A percentile compares a stretch with the other conserved stretches of the same genome.
Conservation (phyloP, 805 yeast species). For the Starmerella bombicola region DNA sequence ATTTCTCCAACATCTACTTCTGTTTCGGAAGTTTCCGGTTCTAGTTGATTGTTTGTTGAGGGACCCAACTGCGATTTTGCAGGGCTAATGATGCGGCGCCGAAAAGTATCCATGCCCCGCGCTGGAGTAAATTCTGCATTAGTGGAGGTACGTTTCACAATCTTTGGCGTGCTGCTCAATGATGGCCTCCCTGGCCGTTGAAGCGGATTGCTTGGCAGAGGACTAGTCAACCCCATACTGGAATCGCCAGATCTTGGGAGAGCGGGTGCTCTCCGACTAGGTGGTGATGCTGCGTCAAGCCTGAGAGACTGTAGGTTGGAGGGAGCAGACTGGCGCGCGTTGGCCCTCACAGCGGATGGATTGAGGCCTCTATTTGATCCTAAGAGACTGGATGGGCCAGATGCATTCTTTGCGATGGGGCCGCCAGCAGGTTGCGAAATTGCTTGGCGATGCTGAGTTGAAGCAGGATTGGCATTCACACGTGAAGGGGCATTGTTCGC, state of each 20-base stretch:
- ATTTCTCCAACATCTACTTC: slow-evolving; percentile 1
- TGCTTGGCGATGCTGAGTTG: neutral
- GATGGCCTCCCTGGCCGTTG: slow-evolving; percentile 11
- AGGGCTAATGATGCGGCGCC: slow-evolving; percentile 22
- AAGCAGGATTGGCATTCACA: neutral
- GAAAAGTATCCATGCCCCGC: slow-evolving; percentile 12
- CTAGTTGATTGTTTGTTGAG: neutral
- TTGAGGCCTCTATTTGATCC: neutral
- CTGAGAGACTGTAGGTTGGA: neutral
- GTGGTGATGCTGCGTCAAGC: neutral
- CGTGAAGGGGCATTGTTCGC: slow-evolving; percentile 1
- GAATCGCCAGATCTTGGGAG: neutral
- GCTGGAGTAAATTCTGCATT: slow-evolving; percentile 23
- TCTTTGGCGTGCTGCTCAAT: slow-evolving; percentile 19
- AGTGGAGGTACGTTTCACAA: slow-evolving; percentile 16
- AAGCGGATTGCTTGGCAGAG: slow-evolving; percentile 1
- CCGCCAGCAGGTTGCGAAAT: neutral
- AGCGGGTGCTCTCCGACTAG: slow-evolving; percentile 1
- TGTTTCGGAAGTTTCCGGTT: neutral
- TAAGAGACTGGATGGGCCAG: no score
- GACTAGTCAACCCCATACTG: slow-evolving; percentile 6
- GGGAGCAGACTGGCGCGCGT: neutral
- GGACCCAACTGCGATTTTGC: slow-evolving; percentile 3
- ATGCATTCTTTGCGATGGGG: neutral
- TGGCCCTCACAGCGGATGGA: neutral